Evolutionary conservation across 257 asterid genomes (phyloP), one percentile per base, ranked within the genome.

Genomic region (Nicotiana benthamiana): DNA sequence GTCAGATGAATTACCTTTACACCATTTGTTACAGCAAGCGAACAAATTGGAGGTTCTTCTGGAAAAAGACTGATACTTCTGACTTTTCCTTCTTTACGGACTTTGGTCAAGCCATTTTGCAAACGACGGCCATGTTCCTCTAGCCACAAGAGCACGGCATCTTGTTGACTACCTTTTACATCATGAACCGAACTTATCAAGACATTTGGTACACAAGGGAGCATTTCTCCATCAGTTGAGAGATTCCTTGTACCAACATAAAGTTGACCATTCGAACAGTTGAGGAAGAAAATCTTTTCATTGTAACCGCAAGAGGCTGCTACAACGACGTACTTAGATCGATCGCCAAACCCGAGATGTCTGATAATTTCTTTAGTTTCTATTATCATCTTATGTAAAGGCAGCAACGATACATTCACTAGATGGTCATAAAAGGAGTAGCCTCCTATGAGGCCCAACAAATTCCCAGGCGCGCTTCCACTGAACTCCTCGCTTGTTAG

Each of bases 361-460:
- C 51, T 81, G 83, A 60, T 83, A 22, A 86, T 66, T 56, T 48
- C 81, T 89, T 46, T 85, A 1, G 98, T 88, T 75, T 89, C 90
- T 77, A 46, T 51, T 52, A 81, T 63, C 82, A 95, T 85, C 75
- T 86, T 91, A 75, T 87, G 81, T 86, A 92, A 87, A 30, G 99
- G 96, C 77, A 93, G 82, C 90, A 95, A 80, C 83, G 80, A 88
- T 84, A 95, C 98, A 83, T 95, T 95, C 61, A 93, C 96, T 57
- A 88, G 81, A 86, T 93, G 94, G 20, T 86, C 91, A 72, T 90
- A 89, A 59, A 93, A 75, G 22, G 93, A 76, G 87, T 95, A 95
- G 76, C 99, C 99, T 81, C 99, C 99, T 13, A 95, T 95, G 57
- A 95, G 85, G 62, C 99, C 99, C 87, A 90, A 77, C 76, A 95